Conservation (phyloP, 2,329 filamentous ascomycete genomes). For the Colletotrichum sp. region DNA sequence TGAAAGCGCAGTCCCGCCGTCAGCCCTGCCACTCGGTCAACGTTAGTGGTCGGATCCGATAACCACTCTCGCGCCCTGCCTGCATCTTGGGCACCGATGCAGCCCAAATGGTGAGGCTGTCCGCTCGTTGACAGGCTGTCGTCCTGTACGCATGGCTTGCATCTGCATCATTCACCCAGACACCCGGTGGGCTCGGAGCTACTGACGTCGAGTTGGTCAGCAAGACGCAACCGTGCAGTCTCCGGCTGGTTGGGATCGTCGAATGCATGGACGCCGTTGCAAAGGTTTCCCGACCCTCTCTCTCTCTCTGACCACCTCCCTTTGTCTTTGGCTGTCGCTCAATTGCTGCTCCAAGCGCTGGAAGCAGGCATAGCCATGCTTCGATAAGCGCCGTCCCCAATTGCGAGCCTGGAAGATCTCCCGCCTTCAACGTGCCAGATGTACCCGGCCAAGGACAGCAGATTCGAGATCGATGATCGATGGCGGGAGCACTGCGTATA, state of each 20-base stretch:
- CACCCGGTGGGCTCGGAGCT: constrained; percentile 12
- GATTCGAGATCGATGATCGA: constrained; percentile 5
- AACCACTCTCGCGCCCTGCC: neutral
- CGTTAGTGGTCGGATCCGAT: neutral
- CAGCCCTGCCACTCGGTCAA: constrained; percentile 4
- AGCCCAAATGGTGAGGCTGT: constrained; percentile 24
- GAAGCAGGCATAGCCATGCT: constrained; percentile 16
- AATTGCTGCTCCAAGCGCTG: neutral
- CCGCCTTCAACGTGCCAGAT: neutral
- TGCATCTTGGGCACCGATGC: constrained; percentile 21
- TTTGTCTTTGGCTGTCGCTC: neutral
- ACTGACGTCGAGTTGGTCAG: neutral
- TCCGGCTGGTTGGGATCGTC: neutral
- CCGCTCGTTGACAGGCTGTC: constrained; percentile 7
- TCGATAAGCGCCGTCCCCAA: neutral
- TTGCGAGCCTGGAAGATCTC: constrained; percentile 5
- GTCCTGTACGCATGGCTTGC: neutral
- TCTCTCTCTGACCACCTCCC: neutral
- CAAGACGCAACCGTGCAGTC: neutral
- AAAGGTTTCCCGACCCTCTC: neutral
- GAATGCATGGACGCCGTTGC: neutral
- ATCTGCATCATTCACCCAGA: constrained; percentile 4
- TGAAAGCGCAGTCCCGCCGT: neutral
- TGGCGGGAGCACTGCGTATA: neutral
- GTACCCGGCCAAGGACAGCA: neutral